Evolutionary conservation across 2,329 filamentous ascomycete genomes (phyloP), one percentile per base, ranked within the genome.

Genomic region (Colletotrichum limetticola): DNA sequence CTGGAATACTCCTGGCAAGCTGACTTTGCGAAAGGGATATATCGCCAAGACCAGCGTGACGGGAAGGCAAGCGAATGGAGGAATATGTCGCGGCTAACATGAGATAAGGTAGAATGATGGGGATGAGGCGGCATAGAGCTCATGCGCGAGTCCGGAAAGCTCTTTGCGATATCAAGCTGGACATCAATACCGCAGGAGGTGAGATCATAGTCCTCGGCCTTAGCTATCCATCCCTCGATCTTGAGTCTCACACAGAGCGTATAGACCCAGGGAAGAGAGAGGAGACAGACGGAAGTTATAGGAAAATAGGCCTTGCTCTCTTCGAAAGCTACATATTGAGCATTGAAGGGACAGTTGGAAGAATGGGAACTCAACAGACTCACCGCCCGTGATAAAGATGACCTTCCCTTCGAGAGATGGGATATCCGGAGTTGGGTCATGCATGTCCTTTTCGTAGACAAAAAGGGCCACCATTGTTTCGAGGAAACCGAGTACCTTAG

Each of bases 301-400:
- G 42, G 16, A 46, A 9, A n/a, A 1, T 6, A 46, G 8, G 16
- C 19, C 42, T 2, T n/a, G 42, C 7, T 46, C 42, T 49, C 19
- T 8, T n/a, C 7, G 19, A 7, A 49, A 49, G 19, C 42, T 49
- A 8, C 32, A 16, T 5, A 22, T 24, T 12, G 28, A 22, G 28
- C n/a, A 6, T 14, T 6, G n/a, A 11, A 22, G 32, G 28, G 9
- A 1, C 12, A 3, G n/a, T n/a, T 26, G 57, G 11, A 11, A 14
- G 30, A 32, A 12, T 2, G 9, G 2, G 12, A 28, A n/a, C 16
- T 3, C 4, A 5, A 24, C 1, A 1, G 8, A 37, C 66, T 49
- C 79, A 86, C 86, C 87, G 66, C 87, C 88, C 2, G 87, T 89
- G 5, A 89, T 79, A 19, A 89, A 78, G 53, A 89, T 82, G 8